Evolutionary conservation across 148 eudicot species (phyloP).

Genomic region (Rhododendron henanense): DNA sequence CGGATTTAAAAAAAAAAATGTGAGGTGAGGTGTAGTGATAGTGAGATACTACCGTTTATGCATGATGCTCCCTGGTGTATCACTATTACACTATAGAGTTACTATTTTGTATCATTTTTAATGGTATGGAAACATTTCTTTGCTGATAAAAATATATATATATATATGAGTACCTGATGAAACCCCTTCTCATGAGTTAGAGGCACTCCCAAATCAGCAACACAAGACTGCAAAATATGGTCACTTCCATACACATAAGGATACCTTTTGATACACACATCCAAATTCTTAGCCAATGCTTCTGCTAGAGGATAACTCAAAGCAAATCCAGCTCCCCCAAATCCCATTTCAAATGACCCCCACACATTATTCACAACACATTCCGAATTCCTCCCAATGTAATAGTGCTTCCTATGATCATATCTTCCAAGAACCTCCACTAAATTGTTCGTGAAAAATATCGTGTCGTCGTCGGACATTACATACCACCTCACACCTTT

Average conservation of each 20-base stretch:
- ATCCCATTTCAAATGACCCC: slow-evolving; percentile 50
- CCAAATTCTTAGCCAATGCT: slow-evolving; percentile 51
- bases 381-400: slow-evolving; percentile 63
- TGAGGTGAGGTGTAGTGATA: no score
- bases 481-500: slow-evolving; percentile 55
- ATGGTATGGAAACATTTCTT: no score
- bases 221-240: slow-evolving; percentile 53
- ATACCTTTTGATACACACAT: slow-evolving; percentile 59
- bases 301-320: slow-evolving; percentile 69
- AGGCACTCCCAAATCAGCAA: slow-evolving; percentile 72
- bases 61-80: no score
- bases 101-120: no score
- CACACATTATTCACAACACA: slow-evolving; percentile 27
- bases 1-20: no score
- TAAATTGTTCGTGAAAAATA: slow-evolving; percentile 44
- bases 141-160: no score
- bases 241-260: slow-evolving; percentile 55
- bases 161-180: slow-evolving; percentile 83
- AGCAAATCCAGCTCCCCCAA: slow-evolving; percentile 81
- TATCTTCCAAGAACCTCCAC: slow-evolving; percentile 47
- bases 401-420: slow-evolving; percentile 52
- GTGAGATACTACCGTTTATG: no score
- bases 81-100: no score
- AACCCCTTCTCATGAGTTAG: slow-evolving; percentile 66
- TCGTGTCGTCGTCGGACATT: slow-evolving; percentile 58